A percentile compares a stretch with the other conserved stretches of the same genome.
Evolutionary conservation across 2,329 filamentous ascomycete genomes (phyloP).

Genomic region (Penicillium aurantiogriseum): DNA sequence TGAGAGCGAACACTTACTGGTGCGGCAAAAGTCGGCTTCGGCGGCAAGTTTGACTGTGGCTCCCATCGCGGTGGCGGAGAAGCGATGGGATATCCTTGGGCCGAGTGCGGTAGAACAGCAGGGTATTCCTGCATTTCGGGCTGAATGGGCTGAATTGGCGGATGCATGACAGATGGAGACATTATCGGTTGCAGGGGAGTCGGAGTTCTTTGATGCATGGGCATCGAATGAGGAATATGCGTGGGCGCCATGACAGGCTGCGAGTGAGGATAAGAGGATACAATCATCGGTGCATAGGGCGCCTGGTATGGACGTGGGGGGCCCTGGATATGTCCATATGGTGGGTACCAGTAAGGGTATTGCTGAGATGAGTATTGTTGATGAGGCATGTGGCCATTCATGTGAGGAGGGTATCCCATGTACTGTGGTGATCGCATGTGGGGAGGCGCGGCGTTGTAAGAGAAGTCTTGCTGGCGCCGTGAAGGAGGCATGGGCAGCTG

Average conservation of each 20-base stretch:
- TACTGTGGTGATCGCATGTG: constrained; percentile 60
- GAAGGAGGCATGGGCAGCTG: constrained; percentile 52
- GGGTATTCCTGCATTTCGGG: constrained; percentile 32
- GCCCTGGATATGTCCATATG: constrained; percentile 42
- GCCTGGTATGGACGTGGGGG: constrained; percentile 41
- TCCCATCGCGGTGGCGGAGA: constrained; percentile 31
- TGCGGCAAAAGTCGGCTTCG: constrained; percentile 47
- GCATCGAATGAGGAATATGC: constrained; percentile 37
- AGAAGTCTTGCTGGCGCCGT: constrained; percentile 47
- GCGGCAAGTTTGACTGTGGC: constrained; percentile 24
- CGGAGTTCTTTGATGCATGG: constrained; percentile 38
- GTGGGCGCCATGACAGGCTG: constrained; percentile 42
- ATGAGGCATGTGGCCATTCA: constrained; percentile 53
- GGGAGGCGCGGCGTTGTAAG: constrained; percentile 45
- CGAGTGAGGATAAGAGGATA: constrained; percentile 45
- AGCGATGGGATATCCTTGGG: constrained; percentile 35
- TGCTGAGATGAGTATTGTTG: constrained; percentile 46
- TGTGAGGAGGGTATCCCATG: constrained; percentile 58
- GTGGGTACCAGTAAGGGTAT: constrained; percentile 49
- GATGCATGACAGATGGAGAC: constrained; percentile 34
- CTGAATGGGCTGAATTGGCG: constrained; percentile 28
- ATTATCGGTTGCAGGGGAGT: constrained; percentile 39
- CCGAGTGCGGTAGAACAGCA: constrained; percentile 23
- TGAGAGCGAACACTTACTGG: constrained; percentile 38
- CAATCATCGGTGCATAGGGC: constrained; percentile 44